These are phyloP conservation scores for Xylaria multiplex DNA, from an alignment of 2,329 filamentous ascomycete genomes.

Conservation along the genomic window DNA sequence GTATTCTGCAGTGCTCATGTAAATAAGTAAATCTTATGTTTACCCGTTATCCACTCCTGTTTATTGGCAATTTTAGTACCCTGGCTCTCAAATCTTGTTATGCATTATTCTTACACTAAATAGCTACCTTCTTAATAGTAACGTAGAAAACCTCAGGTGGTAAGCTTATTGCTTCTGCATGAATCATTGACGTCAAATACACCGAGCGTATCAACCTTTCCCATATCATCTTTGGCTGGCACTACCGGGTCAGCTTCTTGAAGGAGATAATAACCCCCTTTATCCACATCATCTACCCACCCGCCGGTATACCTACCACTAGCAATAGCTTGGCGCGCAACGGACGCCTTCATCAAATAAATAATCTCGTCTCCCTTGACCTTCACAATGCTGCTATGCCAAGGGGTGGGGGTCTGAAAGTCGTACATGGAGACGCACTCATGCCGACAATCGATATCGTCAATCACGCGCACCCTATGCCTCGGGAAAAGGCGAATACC, in stretches of 20 bases:
- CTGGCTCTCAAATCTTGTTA: too few species aligned
- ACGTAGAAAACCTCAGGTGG: too few species aligned
- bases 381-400: constrained; percentile 54
- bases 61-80: too few species aligned
- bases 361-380: constrained; percentile 31
- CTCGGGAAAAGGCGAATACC: constrained; percentile 52
- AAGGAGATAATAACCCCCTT: constrained; percentile 16
- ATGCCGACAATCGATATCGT: constrained; percentile 32
- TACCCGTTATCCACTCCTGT: too few species aligned
- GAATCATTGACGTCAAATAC: too few species aligned
- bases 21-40: too few species aligned
- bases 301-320: constrained; percentile 33
- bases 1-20: too few species aligned
- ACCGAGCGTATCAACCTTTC: too few species aligned
- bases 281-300: constrained; percentile 14
- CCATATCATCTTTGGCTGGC: too few species aligned
- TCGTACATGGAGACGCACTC: constrained; percentile 32
- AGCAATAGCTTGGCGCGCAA: constrained; percentile 35
- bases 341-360: constrained; percentile 39
- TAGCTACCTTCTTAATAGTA: too few species aligned
- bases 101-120: too few species aligned
- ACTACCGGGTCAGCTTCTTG: background rate
- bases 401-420: constrained; percentile 53
- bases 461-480: constrained; percentile 44
- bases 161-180: too few species aligned